Percentiles rank a stretch among this genome's conserved stretches.
These are phyloP conservation scores for Poterioochromonas sp. DNA, from an alignment of 352 stramenopile genomes.

Conservation along the genomic window DNA sequence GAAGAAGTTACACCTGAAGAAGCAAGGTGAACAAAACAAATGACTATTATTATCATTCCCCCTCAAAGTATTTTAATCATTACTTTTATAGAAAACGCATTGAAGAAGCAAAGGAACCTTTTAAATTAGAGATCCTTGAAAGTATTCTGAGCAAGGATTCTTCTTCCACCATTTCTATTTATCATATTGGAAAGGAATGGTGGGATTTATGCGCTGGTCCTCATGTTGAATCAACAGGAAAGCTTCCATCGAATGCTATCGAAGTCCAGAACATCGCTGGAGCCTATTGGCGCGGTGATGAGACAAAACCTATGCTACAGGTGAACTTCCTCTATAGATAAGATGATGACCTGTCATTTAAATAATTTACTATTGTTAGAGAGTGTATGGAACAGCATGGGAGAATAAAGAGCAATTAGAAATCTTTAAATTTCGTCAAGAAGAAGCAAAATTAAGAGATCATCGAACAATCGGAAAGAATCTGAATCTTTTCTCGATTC, in stretches of 20 bases:
- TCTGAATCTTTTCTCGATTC: slow-evolving; percentile 32
- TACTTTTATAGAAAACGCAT: slow-evolving; percentile 49
- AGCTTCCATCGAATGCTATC: slow-evolving; percentile 53
- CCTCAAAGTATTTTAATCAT: slow-evolving; percentile 37
- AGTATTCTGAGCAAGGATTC: no score
- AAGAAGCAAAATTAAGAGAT: slow-evolving; percentile 90
- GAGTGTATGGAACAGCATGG: slow-evolving; percentile 93
- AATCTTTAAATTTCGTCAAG: slow-evolving; percentile 68
- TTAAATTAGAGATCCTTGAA: slow-evolving; percentile 81
- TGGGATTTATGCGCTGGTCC: slow-evolving; percentile 94
- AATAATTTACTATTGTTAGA: slow-evolving; percentile 48
- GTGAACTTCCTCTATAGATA: slow-evolving; percentile 15
- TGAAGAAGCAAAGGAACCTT: slow-evolving; percentile 80
- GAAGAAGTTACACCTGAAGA: slow-evolving; percentile 59
- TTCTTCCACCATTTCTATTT: slow-evolving; percentile 66
- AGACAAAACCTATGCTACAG: slow-evolving; percentile 50
- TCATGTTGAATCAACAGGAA: slow-evolving; percentile 84
- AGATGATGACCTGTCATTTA: background rate
- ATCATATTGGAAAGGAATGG: slow-evolving; percentile 62
- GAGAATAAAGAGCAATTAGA: slow-evolving; percentile 72
- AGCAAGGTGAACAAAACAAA: background rate
- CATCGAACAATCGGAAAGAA: slow-evolving; percentile 72
- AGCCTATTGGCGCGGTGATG: slow-evolving; percentile 74
- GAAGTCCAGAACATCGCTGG: slow-evolving; percentile 57
- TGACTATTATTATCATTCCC: background rate